Base-by-base conservation (phyloP, 139 green algal genomes). In the Zygnema circumcarinatum region DNA sequence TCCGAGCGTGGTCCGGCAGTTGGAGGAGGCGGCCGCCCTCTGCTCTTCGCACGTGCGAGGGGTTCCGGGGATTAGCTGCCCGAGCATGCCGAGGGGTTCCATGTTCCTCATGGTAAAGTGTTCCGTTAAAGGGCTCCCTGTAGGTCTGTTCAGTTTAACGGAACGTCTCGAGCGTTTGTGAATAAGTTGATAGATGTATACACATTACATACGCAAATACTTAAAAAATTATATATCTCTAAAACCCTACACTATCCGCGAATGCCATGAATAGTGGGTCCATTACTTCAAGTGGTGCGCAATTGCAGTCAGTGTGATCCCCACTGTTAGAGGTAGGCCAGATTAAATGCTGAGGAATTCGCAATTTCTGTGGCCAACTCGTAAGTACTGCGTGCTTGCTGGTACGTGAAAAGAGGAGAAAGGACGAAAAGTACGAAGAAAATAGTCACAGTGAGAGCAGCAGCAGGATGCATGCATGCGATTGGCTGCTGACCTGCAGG, bases 21-120 rank as follows among this genome's bases (percentile, higher is more conserved):
- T 90, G 39, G 56, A 76, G 35, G 35, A 32, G 21, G 56, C 41
- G 1, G 83, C 84, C 11, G 32, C 21, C 38, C 67, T 81, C 1
- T 90, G 68, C 3, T 69, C 73, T 31, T 69, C 87, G 38, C 33
- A 69, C 0, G 42, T 83, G 25, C 3, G 35, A 40, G 38, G 38
- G n/a, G 74, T 86, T 25, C 52, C 1, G 2, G 86, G 90, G 21
- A 76, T 91, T n/a, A 54, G 62, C 62, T 83, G 80, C 25, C 54
- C 69, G 1, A 85, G 54, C 31, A 47, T 38, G 38, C 90, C 90
- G 1, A 36, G 88, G 54, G 90, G 90, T n/a, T 83, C 74, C 1
- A 93, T 93, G 90, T 93, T 92, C 41, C 25, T 91, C n/a, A 78
- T 93, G 67, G 79, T 93, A 11, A 67, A n/a, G n/a, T n/a, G n/a